Percentiles rank a stretch among this genome's conserved stretches.
Conservation (phyloP, 2,329 filamentous ascomycete species). For the Ascochyta clinopodiicola region DNA sequence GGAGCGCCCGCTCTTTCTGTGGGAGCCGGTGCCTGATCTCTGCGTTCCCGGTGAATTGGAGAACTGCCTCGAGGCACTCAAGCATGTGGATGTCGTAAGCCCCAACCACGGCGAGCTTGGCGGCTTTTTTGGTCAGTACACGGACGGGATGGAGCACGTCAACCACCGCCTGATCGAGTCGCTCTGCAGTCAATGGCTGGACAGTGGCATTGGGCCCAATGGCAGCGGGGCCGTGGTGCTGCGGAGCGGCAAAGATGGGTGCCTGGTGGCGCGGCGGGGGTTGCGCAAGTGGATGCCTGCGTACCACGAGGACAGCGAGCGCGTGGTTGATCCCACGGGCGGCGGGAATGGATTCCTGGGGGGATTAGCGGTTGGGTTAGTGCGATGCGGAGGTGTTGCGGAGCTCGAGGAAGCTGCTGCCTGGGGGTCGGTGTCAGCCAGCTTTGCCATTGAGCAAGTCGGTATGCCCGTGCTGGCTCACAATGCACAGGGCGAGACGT, state of each 20-base stretch:
- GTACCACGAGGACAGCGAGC: conserved; percentile 64
- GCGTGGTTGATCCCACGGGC: conserved; percentile 89
- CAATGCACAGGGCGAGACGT: conserved; percentile 48
- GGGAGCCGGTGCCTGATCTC: conserved; percentile 93
- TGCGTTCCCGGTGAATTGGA: conserved; percentile 72
- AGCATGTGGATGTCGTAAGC: conserved; percentile 65
- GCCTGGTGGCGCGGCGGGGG: conserved; percentile 57
- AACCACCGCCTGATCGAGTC: conserved; percentile 49
- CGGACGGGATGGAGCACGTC: conserved; percentile 44
- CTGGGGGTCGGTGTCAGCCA: conserved; percentile 83
- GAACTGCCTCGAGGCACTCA: conserved; percentile 60
- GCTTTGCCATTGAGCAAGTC: conserved; percentile 93
- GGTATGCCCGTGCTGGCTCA: conserved; percentile 71
- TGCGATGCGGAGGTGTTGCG: conserved; percentile 54
- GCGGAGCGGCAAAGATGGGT: conserved; percentile 74
- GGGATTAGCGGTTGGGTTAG: conserved; percentile 63
- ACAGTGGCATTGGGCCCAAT: conserved; percentile 43
- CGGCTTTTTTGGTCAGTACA: conserved; percentile 72
- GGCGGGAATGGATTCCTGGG: conserved; percentile 90
- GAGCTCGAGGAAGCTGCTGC: conserved; percentile 72
- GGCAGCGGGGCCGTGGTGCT: conserved; percentile 67
- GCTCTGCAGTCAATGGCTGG: conserved; percentile 48
- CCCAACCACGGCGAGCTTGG: conserved; percentile 93
- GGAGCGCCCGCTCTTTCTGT: conserved; percentile 74
- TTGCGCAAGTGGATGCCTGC: conserved; percentile 74